A percentile compares a stretch with the other conserved stretches of the same genome.
These are phyloP conservation scores for Mycena indigotica DNA, from an alignment of 768 basidiomycete genomes.

Conservation along the genomic window DNA sequence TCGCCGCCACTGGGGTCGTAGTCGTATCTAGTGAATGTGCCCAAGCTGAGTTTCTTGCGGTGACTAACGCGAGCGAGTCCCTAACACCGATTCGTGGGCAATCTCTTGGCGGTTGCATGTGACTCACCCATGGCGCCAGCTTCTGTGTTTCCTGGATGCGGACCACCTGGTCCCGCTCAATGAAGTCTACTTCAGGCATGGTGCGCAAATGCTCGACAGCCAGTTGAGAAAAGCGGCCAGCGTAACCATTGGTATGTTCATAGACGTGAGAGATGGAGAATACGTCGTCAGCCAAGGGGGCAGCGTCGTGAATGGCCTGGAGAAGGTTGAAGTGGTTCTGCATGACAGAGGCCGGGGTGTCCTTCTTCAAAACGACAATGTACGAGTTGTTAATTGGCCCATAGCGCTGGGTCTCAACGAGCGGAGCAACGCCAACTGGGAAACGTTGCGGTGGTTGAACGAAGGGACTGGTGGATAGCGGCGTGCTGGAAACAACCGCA, in stretches of 20 bases:
- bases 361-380: conserved; percentile 86
- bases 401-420: conserved; percentile 64
- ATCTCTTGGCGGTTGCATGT: background rate
- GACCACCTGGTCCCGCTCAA: conserved; percentile 96
- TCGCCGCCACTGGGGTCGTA: conserved; percentile 76
- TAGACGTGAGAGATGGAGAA: conserved; percentile 76
- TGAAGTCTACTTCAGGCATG: conserved; percentile 87
- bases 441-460: conserved; percentile 39
- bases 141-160: conserved; percentile 69
- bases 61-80: conserved; percentile 96
- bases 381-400: conserved; percentile 88
- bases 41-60: conserved; percentile 69
- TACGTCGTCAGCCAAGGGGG: conserved; percentile 51
- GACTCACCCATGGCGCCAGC: conserved; percentile 83
- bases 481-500: conserved; percentile 42
- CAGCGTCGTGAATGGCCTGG: conserved; percentile 57
- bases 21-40: conserved; percentile 83
- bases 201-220: conserved; percentile 77
- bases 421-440: conserved; percentile 60
- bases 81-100: conserved; percentile 40
- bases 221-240: conserved; percentile 71
- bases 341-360: conserved; percentile 55
- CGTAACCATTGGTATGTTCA: conserved; percentile 74
- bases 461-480: conserved; percentile 50
- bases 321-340: conserved; percentile 82